Base-by-base conservation (phyloP, 2,329 filamentous ascomycete genomes). In the Fusarium abutilonis region DNA sequence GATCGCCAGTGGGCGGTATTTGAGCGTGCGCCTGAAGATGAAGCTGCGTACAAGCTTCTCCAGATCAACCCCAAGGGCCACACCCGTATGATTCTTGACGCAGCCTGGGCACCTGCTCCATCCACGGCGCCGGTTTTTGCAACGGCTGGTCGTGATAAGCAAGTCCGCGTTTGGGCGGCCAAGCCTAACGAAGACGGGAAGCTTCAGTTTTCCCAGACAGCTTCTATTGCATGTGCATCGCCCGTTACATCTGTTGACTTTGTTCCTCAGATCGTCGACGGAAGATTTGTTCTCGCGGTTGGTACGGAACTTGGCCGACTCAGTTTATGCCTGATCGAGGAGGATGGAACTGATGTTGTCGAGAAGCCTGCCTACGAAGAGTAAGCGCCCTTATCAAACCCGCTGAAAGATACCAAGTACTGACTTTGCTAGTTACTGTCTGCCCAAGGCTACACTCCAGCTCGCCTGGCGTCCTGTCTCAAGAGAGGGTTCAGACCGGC, bases 1-100 rank as follows among this genome's bases (percentile, higher is more conserved):
- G 95, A 99, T 75, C 83, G 95, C 11, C 92, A 96, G 75, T 99
- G 94, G 93, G 89, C 88, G 0, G 80, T 98, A 1, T 99, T 94
- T 73, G 78, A 85, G 68, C 81, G 86, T 35, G 77, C 77, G 31
- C 73, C 71, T 6, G 73, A 66, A 31, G 69, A 64, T 10, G 72
- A 74, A 2, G 68, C 68, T 28, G 71, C 72, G 13, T 97, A 90
- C 70, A 77, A 74, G 21, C 79, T 89, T 4, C 74, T 85, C 35
- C 80, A 88, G 60, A 80, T 84, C 3, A 92, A 96, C 69, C 85
- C 87, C 2, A 97, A 96, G 76, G 94, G 91, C 0, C 95, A 99
- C 75, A 83, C 90, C 4, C 83, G 95, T 56, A 98, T 99, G 93
- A 93, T 99, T 41, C 82, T 98, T 13, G 92, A 93, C 72, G 90